These are phyloP conservation scores for Annona cherimola DNA, from an alignment of 164 flowering plant species.

Conservation along the genomic window DNA sequence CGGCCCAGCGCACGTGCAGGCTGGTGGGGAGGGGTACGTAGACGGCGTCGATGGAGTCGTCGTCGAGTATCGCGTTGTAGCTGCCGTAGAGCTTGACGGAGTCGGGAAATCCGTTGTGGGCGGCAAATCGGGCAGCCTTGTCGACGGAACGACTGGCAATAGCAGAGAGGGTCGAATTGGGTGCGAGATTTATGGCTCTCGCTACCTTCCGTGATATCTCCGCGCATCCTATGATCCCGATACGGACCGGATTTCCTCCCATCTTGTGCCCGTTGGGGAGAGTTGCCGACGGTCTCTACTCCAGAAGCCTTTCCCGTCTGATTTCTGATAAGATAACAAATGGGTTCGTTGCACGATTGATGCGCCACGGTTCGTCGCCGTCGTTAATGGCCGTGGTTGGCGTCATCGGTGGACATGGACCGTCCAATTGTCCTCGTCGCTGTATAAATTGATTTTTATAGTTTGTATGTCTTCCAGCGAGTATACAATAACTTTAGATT, in stretches of 20 bases:
- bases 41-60: slow-evolving; percentile 28
- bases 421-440: too few species aligned
- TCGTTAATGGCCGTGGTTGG: too few species aligned
- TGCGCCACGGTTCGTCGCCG: too few species aligned
- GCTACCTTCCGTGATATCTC: slow-evolving; percentile 26
- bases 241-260: slow-evolving; percentile 11
- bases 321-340: too few species aligned
- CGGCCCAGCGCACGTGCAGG: slow-evolving; percentile 32
- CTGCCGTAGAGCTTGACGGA: slow-evolving; percentile 21
- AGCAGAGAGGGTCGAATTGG: slow-evolving; percentile 27
- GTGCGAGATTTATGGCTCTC: slow-evolving; percentile 23
- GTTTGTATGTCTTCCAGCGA: too few species aligned
- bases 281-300: neutral
- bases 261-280: neutral
- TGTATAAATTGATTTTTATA: too few species aligned
- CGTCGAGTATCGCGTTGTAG: slow-evolving; percentile 29
- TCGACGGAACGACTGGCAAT: slow-evolving; percentile 30
- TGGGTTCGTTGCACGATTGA: too few species aligned
- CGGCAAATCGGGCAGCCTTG: slow-evolving; percentile 23
- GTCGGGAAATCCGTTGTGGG: slow-evolving; percentile 14
- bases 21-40: slow-evolving; percentile 38
- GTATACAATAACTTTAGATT: too few species aligned
- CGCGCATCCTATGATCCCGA: slow-evolving; percentile 38
- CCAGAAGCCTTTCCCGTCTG: neutral
- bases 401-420: too few species aligned